Evolutionary conservation across 805 yeast species (phyloP), one percentile per base, ranked within the genome.

Genomic region (Sungouiozyma intestinalis): DNA sequence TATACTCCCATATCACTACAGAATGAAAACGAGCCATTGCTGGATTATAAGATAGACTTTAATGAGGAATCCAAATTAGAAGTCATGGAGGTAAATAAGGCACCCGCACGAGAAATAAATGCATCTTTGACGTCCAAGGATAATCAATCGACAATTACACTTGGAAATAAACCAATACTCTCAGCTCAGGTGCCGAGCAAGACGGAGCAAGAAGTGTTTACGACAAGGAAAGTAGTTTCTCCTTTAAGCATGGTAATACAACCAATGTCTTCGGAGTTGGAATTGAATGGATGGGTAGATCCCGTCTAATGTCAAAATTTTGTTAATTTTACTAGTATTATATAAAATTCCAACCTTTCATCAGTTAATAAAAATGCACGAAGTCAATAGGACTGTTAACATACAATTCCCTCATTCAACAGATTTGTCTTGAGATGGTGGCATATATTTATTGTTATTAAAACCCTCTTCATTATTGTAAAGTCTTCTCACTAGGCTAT

Each of bases 401-500:
- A 11, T 7, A 24, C 11, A 11, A 11, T 24, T 24, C 11, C 29
- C 29, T 7, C 9, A 24, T 11, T 24, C 29, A 24, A 24, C 11
- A 24, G 29, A 24, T 24, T 11, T 24, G 6, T 24, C 29, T 11
- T 24, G 29, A 7, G 29, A 24, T 24, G 29, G 8, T 33, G 35
- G 35, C 8, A 13, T 15, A 33, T n/a, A 15, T 33, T n/a, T 33
- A 33, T 33, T 33, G 14, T 33, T 15, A 33, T 24, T 11, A 24
- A 24, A 24, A 24, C 6, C 6, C 9, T 33, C 35, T n/a, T 16
- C 16, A 7, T 13, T 33, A 16, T n/a, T n/a, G 35, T 55, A 55
- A 16, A 46, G 20, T 39, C 39, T 52, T 36, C 54, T 47, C 8
- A 49, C 51, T 17, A 56, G 38, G 5, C 48, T 40, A 27, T 52